phyloP scores from a whole-genome alignment of 2,329 filamentous ascomycete genomes.

The Tricladium varicosporioides region DNA sequence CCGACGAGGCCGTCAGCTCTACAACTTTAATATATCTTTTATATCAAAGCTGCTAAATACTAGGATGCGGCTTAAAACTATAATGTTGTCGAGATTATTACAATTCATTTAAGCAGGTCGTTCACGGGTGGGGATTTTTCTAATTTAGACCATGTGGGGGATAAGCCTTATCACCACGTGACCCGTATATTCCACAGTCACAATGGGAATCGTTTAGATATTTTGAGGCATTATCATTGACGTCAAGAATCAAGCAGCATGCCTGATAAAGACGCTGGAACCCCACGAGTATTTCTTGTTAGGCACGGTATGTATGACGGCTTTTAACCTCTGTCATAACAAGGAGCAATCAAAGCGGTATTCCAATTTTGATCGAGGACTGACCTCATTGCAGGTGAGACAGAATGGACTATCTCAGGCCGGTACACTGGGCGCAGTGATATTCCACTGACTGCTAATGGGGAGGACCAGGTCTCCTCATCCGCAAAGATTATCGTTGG shows the following conservation, averaged over 20 bases:
- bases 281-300: conserved; percentile 40
- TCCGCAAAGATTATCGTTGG: conserved; percentile 45
- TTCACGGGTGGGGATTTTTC: too few species aligned
- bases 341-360: background rate
- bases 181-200: too few species aligned
- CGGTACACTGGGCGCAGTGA: conserved; percentile 44
- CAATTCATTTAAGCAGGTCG: too few species aligned
- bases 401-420: conserved; percentile 47
- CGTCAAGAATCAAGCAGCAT: conserved; percentile 22
- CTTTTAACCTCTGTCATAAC: background rate
- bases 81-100: too few species aligned
- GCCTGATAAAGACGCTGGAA: conserved; percentile 36
- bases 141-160: too few species aligned
- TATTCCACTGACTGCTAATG: conserved; percentile 39
- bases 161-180: too few species aligned
- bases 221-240: background rate
- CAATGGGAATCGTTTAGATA: too few species aligned
- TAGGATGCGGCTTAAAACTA: too few species aligned
- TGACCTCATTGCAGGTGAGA: conserved; percentile 38
- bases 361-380: background rate
- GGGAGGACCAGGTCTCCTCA: conserved; percentile 42
- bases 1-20: too few species aligned
- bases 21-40: too few species aligned
- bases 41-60: too few species aligned
- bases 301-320: conserved; percentile 36